A percentile compares a stretch with the other conserved stretches of the same genome.
phyloP scores from a whole-genome alignment of 2,329 filamentous ascomycete genomes.

The Chaetoscypha palmicola region DNA sequence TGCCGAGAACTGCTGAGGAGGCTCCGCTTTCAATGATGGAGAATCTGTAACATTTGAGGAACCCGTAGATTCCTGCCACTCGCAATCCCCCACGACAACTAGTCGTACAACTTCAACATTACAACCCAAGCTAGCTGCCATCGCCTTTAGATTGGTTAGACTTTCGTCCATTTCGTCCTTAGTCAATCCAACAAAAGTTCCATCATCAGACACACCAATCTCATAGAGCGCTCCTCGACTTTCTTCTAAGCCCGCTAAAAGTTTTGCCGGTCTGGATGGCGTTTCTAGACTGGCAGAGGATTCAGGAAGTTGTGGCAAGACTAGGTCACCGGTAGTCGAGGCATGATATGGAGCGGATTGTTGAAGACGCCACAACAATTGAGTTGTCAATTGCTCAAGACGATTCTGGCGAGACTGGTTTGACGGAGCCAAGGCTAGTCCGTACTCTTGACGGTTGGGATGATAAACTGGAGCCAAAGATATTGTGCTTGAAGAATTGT shows the following conservation, averaged over 20 bases:
- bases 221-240: conserved; percentile 92
- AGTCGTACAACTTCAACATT: conserved; percentile 72
- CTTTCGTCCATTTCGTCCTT: conserved; percentile 92
- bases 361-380: conserved; percentile 88
- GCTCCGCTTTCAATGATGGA: conserved; percentile 9
- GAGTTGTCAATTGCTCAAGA: conserved; percentile 86
- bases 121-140: conserved; percentile 90
- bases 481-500: conserved; percentile 63
- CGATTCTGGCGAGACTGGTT: conserved; percentile 73
- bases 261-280: conserved; percentile 45
- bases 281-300: conserved; percentile 41
- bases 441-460: conserved; percentile 16
- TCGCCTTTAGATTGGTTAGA: conserved; percentile 72
- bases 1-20: background rate
- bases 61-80: conserved; percentile 44
- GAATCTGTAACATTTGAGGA: background rate
- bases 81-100: conserved; percentile 78
- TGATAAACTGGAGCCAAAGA: conserved; percentile 36
- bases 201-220: conserved; percentile 93
- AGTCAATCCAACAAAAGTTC: conserved; percentile 78
- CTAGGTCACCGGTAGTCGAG: conserved; percentile 65
- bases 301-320: conserved; percentile 70
- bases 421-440: conserved; percentile 23
- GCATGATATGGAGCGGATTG: conserved; percentile 91
- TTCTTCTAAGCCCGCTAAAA: conserved; percentile 78